A percentile compares a stretch with the other conserved stretches of the same genome.
phyloP scores from a whole-genome alignment of 805 yeast genomes.

The Spencermartinsiella europaea region DNA sequence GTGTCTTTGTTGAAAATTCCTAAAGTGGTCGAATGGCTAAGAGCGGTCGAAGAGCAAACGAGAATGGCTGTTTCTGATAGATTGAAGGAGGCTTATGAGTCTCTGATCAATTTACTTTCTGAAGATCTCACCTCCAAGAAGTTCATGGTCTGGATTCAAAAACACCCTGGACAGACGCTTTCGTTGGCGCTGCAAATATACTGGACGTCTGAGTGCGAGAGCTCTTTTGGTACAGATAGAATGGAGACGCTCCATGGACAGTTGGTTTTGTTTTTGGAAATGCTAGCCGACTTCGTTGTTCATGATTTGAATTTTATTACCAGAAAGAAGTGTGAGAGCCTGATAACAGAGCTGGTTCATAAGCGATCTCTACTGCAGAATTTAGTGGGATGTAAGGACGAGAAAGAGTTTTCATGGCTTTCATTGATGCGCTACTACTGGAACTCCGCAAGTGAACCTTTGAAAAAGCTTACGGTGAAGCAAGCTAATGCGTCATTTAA shows the following conservation, averaged over 20 bases:
- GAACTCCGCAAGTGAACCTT: slow-evolving; percentile 27
- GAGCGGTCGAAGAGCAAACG: slow-evolving; percentile 50
- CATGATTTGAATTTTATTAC: slow-evolving; percentile 27
- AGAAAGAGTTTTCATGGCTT: slow-evolving; percentile 41
- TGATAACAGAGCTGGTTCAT: slow-evolving; percentile 66
- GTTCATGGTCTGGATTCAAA: slow-evolving; percentile 34
- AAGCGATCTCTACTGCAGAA: slow-evolving; percentile 40
- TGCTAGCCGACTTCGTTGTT: slow-evolving; percentile 33
- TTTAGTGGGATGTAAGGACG: slow-evolving; percentile 17
- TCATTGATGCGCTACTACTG: slow-evolving; percentile 49
- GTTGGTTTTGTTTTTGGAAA: slow-evolving; percentile 8
- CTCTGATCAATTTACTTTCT: slow-evolving; percentile 18
- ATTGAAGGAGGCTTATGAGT: slow-evolving; percentile 32
- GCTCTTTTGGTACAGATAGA: slow-evolving; percentile 5
- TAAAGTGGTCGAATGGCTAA: slow-evolving; percentile 58
- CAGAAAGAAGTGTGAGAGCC: slow-evolving; percentile 48
- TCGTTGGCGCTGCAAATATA: slow-evolving; percentile 50
- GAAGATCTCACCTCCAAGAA: slow-evolving; percentile 9
- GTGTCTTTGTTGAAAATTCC: slow-evolving; percentile 41
- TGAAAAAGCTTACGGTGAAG: slow-evolving; percentile 39
- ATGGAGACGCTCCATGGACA: slow-evolving; percentile 10
- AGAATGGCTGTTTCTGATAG: slow-evolving; percentile 42
- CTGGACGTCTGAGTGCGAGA: slow-evolving; percentile 47
- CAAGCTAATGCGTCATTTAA: slow-evolving; percentile 47
- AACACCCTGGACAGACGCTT: slow-evolving; percentile 51